Evolutionary conservation across 2,329 filamentous ascomycete genomes (phyloP), one percentile per base, ranked within the genome.

Genomic region (Neobulgaria alba): DNA sequence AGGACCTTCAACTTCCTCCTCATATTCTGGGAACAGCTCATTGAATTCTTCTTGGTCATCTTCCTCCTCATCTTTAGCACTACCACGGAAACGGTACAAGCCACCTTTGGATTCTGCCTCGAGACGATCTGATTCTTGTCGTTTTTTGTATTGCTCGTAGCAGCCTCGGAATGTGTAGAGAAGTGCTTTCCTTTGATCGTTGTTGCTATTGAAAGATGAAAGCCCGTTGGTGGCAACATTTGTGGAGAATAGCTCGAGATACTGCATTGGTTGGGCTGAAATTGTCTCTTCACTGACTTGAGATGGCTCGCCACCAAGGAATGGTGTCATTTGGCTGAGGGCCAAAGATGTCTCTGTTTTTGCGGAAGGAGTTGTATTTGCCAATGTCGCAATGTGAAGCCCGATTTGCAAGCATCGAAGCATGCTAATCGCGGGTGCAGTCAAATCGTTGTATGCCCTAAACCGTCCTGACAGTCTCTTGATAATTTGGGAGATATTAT

Each of bases 371-470:
- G 39, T 18, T 2, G 38, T 33, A 9, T 41, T 44, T 5, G 37
- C 46, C 8, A 55, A 32, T 10, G 38, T 64, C 39, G 69, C 73
- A 29, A 93, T 63, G 1, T 76, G 81, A 21, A 93, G 63, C 2
- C 87, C 89, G 45, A 94, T 67, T 50, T 82, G 77, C 8, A 96
- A 66, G 51, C 85, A 85, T 43, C 83, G 78, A 32, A 96, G 67
- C 48, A 95, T 83, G 38, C 83, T 85, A 33, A 87, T 71, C 9
- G 87, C 73, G 3, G 87, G 89, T 33, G 75, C 70, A 0, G 83
- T 85, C 52, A 96, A 76, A 57, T 98, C 92, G 46, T 87, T 85
- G 55, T 95, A 96, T 10, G 79, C 78, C 29, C 79, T 73, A 57
- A 88, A 93, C 26, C 78, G 72, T 20, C 75, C 68, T 2, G 71